Conservation (phyloP, 2,329 filamentous ascomycete species). For the Tolypocladium album region DNA sequence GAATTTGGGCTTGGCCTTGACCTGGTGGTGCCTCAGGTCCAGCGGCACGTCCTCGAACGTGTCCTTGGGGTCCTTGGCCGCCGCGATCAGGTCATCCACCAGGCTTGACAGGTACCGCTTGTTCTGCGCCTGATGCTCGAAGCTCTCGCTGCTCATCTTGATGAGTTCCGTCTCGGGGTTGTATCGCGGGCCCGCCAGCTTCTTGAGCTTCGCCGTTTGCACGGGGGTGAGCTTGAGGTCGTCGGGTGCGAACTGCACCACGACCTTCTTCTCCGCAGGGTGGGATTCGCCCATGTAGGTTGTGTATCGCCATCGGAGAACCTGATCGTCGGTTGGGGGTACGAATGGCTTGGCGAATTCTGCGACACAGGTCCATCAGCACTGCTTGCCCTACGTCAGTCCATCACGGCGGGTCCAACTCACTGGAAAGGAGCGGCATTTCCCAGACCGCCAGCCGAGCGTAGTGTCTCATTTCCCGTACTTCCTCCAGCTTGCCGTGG, state of each 20-base stretch:
- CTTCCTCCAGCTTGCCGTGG: slow-evolving; percentile 78
- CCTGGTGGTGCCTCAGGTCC: slow-evolving; percentile 76
- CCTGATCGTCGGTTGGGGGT: slow-evolving; percentile 54
- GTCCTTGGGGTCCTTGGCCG: slow-evolving; percentile 69
- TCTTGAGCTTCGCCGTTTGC: slow-evolving; percentile 73
- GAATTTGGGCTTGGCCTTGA: slow-evolving; percentile 58
- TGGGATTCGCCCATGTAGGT: slow-evolving; percentile 92
- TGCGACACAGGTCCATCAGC: slow-evolving; percentile 24
- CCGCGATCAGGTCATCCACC: slow-evolving; percentile 59
- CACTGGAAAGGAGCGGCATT: slow-evolving; percentile 83
- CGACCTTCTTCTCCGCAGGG: slow-evolving; percentile 86
- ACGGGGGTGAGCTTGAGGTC: slow-evolving; percentile 60
- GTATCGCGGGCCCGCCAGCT: slow-evolving; percentile 76
- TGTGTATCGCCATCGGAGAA: slow-evolving; percentile 91
- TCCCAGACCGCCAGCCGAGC: slow-evolving; percentile 86
- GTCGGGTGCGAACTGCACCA: slow-evolving; percentile 72
- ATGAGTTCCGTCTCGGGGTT: slow-evolving; percentile 74
- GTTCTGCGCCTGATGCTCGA: slow-evolving; percentile 84
- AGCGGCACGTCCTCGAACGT: slow-evolving; percentile 83
- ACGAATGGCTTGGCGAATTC: slow-evolving; percentile 76
- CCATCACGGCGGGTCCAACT: slow-evolving; percentile 22
- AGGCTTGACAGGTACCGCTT: slow-evolving; percentile 86
- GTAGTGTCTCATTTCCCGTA: slow-evolving; percentile 82
- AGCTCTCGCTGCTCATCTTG: slow-evolving; percentile 86
- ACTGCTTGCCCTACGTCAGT: not conserved